Evolutionary conservation across 805 yeast genomes (phyloP), one percentile per base, ranked within the genome.

Genomic region (Wickerhamomyces bovis): DNA sequence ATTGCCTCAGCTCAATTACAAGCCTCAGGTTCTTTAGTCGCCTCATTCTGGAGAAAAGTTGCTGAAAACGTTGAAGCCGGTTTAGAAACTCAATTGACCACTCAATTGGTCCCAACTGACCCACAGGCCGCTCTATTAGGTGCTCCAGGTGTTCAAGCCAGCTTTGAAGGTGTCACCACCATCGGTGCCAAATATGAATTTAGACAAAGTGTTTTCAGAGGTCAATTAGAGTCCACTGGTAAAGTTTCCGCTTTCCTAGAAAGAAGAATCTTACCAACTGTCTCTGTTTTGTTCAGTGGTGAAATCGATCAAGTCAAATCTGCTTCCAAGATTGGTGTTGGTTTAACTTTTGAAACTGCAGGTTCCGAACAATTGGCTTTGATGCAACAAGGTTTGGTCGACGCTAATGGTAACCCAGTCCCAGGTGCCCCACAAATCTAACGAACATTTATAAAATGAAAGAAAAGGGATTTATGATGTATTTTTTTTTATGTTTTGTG

Each of bases 161-260:
- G 84, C 39, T 75, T 90, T 49, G 97, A 92, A 64, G 98, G 96
- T 63, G 77, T 79, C 61, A 90, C 99, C 58, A 86, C 97, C 50
- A 66, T 92, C 48, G 99, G 97, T 71, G 96, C 96, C 61, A 94
- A 92, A 73, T 92, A 92, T 71, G 98, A 94, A 74, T 94, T 89
- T 78, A 89, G 97, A 74, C 95, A 89, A 71, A 84, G 95, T 48
- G 83, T 89, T 45, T 89, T 89, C 80, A 83, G 99, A 71, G 97
- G 97, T 63, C 95, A 90, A 69, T 64, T 94, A 52, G 97, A 89
- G 71, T 81, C 95, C 44, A 74, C 77, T 50, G 99, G 99, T 70
- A 89, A 87, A 72, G 95, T 92, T 45, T 77, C 87, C 47, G 87
- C 89, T 60, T 81, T 89, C 75, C 75, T 94, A 66, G 99, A 94